A percentile compares a stretch with the other conserved stretches of the same genome.
Evolutionary conservation across 176 grass and related monocot genomes (phyloP).

Genomic region (Cenchrus purpureus): DNA sequence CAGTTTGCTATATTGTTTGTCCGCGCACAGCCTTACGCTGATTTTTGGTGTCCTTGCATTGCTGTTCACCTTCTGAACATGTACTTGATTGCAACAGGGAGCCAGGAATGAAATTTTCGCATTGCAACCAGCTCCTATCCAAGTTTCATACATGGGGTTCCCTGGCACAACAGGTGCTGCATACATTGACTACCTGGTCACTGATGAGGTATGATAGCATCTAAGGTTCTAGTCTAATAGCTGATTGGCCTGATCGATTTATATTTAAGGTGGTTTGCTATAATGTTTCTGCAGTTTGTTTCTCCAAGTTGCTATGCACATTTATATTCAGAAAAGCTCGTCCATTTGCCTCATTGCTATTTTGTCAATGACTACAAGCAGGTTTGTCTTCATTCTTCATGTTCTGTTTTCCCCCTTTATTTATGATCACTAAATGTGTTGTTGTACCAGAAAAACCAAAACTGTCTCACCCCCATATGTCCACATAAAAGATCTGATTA

Average conservation of each 20-base stretch:
- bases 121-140: slow-evolving; percentile 75
- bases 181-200: slow-evolving; percentile 90
- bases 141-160: slow-evolving; percentile 94
- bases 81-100: slow-evolving; percentile 62
- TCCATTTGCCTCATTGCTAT: slow-evolving; percentile 90
- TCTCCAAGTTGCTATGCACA: slow-evolving; percentile 68
- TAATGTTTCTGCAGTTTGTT: slow-evolving; percentile 74
- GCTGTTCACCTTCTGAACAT: slow-evolving; percentile 9
- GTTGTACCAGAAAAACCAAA: slow-evolving; percentile 64
- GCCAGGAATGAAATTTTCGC: slow-evolving; percentile 95
- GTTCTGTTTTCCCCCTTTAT: background rate
- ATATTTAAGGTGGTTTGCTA: slow-evolving; percentile 26
- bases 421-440: slow-evolving; percentile 9
- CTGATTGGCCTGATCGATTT: background rate
- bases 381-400: slow-evolving; percentile 40
- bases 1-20: background rate
- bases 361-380: slow-evolving; percentile 95
- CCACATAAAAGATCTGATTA: slow-evolving; percentile 84
- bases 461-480: slow-evolving; percentile 61
- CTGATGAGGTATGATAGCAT: slow-evolving; percentile 67
- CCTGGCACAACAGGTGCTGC: slow-evolving; percentile 83
- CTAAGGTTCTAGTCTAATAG: background rate
- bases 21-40: background rate
- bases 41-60: slow-evolving; percentile 16
- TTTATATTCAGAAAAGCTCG: slow-evolving; percentile 90